Evolutionary conservation across 2,329 filamentous ascomycete genomes (phyloP).

Genomic region (Colletotrichum theobromicola): DNA sequence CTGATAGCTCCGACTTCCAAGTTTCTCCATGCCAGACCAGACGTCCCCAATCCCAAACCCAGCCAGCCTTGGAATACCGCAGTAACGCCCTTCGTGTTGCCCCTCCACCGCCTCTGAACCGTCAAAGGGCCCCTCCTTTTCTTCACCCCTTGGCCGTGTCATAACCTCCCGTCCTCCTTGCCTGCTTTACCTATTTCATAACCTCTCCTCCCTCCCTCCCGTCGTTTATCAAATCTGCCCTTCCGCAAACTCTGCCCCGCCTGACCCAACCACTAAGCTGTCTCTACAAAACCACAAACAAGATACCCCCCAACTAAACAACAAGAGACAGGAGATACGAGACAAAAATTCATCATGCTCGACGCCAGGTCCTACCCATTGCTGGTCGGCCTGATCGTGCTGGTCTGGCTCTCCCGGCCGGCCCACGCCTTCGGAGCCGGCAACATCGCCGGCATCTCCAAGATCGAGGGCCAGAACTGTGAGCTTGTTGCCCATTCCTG

Average conservation of each 20-base stretch:
- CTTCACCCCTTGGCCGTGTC: conserved; percentile 20
- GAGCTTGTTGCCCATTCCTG: conserved; percentile 29
- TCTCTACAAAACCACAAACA: not conserved
- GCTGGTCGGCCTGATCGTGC: conserved; percentile 60
- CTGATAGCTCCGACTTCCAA: conserved; percentile 18
- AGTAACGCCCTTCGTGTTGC: conserved; percentile 15
- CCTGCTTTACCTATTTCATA: not conserved
- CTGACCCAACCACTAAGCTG: conserved; percentile 3
- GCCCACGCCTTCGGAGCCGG: conserved; percentile 84
- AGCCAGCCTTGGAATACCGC: conserved; percentile 15
- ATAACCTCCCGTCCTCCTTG: not conserved
- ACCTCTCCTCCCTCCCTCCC: not conserved
- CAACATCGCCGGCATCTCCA: conserved; percentile 83
- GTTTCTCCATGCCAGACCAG: not conserved
- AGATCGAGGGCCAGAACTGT: conserved; percentile 86
- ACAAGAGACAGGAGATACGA: not conserved
- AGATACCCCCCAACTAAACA: not conserved
- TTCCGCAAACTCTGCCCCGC: conserved; percentile 1
- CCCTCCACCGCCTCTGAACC: conserved; percentile 11
- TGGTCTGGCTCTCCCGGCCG: conserved; percentile 72
- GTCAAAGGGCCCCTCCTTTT: conserved; percentile 20
- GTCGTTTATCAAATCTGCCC: not conserved
- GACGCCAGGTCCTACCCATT: conserved; percentile 53
- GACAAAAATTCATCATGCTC: conserved; percentile 44
- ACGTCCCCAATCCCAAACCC: not conserved